Conservation (phyloP, 2,329 filamentous ascomycete species). For the Pseudogymnoascus sp. region DNA sequence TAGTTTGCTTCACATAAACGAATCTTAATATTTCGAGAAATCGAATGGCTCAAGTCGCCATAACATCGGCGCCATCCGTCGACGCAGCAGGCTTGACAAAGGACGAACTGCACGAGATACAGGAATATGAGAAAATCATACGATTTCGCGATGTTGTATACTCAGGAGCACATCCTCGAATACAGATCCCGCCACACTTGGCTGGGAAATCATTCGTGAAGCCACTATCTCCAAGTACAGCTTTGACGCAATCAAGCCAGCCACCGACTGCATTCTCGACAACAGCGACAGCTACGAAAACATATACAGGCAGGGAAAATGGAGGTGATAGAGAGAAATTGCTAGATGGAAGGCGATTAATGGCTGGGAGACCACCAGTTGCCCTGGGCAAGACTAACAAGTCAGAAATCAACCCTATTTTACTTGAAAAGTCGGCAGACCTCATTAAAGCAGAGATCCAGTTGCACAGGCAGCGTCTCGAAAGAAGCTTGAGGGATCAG, state of each 20-base stretch:
- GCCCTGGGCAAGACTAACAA: constrained; percentile 36
- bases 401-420: constrained; percentile 69
- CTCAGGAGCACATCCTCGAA: constrained; percentile 61
- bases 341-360: not conserved
- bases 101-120: constrained; percentile 47
- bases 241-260: constrained; percentile 20
- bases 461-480: constrained; percentile 71
- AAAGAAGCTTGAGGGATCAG: constrained; percentile 68
- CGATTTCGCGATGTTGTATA: constrained; percentile 72
- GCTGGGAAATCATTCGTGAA: constrained; percentile 22
- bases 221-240: constrained; percentile 7
- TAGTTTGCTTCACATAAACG: constrained; percentile 4
- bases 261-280: constrained; percentile 18
- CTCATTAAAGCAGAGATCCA: constrained; percentile 74
- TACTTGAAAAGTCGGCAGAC: constrained; percentile 79
- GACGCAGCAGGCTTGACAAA: constrained; percentile 30
- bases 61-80: constrained; percentile 27
- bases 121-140: constrained; percentile 72
- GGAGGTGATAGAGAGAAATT: not conserved
- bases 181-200: constrained; percentile 45
- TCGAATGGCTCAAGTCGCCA: constrained; percentile 30
- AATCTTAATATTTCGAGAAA: constrained; percentile 16
- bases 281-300: constrained; percentile 22
- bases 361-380: not conserved
- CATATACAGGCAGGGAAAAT: constrained; percentile 14